A percentile compares a stretch with the other conserved stretches of the same genome.
phyloP scores from a whole-genome alignment of 2,329 filamentous ascomycete species.

The Zymoseptoria ardabiliae region DNA sequence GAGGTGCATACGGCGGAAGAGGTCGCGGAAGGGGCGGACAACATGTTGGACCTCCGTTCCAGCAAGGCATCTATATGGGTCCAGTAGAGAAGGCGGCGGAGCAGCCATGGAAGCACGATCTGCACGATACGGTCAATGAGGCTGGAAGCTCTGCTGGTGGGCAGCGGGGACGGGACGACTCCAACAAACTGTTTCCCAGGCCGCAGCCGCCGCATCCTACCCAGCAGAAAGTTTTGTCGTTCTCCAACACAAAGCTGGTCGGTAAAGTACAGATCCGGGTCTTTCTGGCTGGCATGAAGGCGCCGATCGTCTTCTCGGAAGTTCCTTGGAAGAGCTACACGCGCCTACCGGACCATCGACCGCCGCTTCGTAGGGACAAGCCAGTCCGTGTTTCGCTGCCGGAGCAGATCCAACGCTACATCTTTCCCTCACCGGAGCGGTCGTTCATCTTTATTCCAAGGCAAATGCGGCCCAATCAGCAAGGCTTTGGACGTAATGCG shows the following conservation, averaged over 20 bases:
- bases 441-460: slow-evolving; percentile 98
- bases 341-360: slow-evolving; percentile 86
- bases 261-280: slow-evolving; percentile 82
- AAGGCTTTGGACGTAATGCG: slow-evolving; percentile 59
- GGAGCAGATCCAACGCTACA: slow-evolving; percentile 70
- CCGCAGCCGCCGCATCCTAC: slow-evolving; percentile 2
- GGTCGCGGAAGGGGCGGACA: slow-evolving; percentile 56
- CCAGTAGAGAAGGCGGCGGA: slow-evolving; percentile 56
- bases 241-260: slow-evolving; percentile 76
- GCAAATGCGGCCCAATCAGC: slow-evolving; percentile 86
- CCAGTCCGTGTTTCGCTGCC: slow-evolving; percentile 91
- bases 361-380: slow-evolving; percentile 89
- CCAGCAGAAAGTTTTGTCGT: slow-evolving; percentile 30
- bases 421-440: slow-evolving; percentile 80
- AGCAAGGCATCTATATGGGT: slow-evolving; percentile 40
- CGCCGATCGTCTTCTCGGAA: slow-evolving; percentile 62
- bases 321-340: slow-evolving; percentile 86
- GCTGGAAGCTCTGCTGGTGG: slow-evolving; percentile 13
- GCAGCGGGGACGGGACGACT: slow-evolving; percentile 18
- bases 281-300: slow-evolving; percentile 66
- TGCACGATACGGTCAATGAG: slow-evolving; percentile 61
- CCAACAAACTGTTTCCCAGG: slow-evolving; percentile 22
- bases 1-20: slow-evolving; percentile 39
- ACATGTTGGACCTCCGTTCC: slow-evolving; percentile 45
- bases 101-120: slow-evolving; percentile 85